Percentiles rank a stretch among this genome's conserved stretches.
Evolutionary conservation across 1,284 basidiomycete genomes (phyloP).

Genomic region (Ustilago loliicola): DNA sequence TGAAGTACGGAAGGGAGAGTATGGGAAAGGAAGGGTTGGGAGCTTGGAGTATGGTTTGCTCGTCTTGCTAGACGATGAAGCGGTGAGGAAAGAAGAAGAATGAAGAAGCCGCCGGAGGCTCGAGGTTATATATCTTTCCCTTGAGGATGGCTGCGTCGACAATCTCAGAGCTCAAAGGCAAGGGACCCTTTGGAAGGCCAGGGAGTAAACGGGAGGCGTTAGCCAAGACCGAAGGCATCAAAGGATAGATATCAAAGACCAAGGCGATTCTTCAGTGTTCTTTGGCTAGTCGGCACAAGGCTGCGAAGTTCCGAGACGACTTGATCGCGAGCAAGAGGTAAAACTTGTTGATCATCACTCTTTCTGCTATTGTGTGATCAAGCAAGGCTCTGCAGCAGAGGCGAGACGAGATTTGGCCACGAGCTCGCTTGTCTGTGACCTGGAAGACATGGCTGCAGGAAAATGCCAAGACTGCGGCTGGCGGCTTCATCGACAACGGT

Average conservation of each 20-base stretch:
- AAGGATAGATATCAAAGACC: constrained; percentile 7
- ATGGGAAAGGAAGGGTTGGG: neutral
- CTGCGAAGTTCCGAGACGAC: neutral
- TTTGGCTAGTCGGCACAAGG: neutral
- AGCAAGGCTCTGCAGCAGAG: constrained; percentile 1
- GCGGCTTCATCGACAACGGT: constrained; percentile 20
- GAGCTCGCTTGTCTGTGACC: constrained; percentile 8
- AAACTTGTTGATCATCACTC: neutral
- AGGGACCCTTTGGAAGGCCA: constrained; percentile 8
- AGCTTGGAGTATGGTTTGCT: neutral
- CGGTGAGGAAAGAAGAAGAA: constrained; percentile 24
- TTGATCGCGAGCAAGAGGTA: constrained; percentile 31
- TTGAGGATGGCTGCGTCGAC: constrained; percentile 6
- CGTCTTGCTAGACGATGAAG: constrained; percentile 15
- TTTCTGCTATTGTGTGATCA: neutral
- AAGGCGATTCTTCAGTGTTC: constrained; percentile 14
- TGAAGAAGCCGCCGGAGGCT: constrained; percentile 48
- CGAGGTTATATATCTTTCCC: constrained; percentile 37
- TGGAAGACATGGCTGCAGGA: constrained; percentile 7
- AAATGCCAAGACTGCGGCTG: constrained; percentile 40
- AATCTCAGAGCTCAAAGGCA: neutral
- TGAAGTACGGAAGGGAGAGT: neutral
- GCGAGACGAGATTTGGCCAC: constrained; percentile 5
- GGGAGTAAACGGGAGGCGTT: constrained; percentile 13
- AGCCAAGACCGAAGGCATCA: constrained; percentile 40